Evolutionary conservation across 1,139 yeast species (phyloP), one percentile per base, ranked within the genome.

Genomic region (Nematodospora anomalae): DNA sequence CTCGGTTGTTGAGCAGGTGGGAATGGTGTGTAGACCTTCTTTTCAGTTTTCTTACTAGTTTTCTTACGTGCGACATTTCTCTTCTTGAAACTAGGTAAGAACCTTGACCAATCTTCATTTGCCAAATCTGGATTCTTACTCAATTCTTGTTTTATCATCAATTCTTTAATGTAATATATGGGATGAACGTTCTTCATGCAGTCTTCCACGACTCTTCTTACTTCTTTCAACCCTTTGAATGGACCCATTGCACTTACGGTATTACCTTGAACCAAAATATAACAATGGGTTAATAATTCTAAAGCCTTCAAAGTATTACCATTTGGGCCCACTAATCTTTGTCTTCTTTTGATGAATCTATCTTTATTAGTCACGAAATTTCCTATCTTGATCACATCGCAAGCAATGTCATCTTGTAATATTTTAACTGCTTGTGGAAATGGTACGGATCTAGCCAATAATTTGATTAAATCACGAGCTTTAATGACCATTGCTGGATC

Each of bases 241-340:
- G 96, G 94, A 9, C 99, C 99, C 98, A 92, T 92, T 16, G 85
- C 94, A 43, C 96, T 81, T 3, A 92, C 99, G 0, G 99, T 92
- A 60, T 86, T 89, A 57, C 99, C 99, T 64, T 92, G 99, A 4
- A 92, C 98, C 46, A 92, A 74, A 42, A 92, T 85, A 58, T 92
- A 92, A 66, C 98, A 92, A 52, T 85, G 83, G 15, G 98, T 92
- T 45, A 92, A 73, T 38, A 92, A 74, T 66, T 92, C 98, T 50
- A 92, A 73, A 0, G 98, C 98, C 60, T 92, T 94, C 49, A 94
- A 73, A 0, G 98, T 94, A 60, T 92, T 92, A 54, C 99, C 98
- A 55, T 82, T 86, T 32, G 98, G 98, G 0, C 99, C 99, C 38
- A 94, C 90, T 45, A 92, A 71, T 60, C 99, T 77, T 64, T 92